Conservation (phyloP, 495 filamentous ascomycete species). For the Trichoderma erinaceum region DNA sequence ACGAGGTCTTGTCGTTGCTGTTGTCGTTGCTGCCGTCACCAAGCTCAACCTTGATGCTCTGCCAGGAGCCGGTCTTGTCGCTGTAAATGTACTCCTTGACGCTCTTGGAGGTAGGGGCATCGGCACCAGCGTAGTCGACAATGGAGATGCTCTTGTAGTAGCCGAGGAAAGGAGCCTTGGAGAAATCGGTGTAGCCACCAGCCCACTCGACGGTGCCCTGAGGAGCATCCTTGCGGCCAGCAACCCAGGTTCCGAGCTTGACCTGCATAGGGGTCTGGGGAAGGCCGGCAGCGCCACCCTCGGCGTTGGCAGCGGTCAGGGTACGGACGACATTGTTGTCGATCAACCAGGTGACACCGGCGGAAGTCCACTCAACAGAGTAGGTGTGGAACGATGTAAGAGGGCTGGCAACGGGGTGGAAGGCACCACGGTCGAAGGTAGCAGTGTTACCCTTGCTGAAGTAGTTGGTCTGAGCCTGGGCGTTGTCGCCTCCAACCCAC, state of each 20-base stretch:
- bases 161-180: constrained; percentile 73
- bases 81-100: constrained; percentile 67
- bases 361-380: constrained; percentile 75
- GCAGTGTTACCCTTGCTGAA: constrained; percentile 83
- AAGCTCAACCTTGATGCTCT: constrained; percentile 68
- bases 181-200: constrained; percentile 72
- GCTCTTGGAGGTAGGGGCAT: constrained; percentile 51
- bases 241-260: constrained; percentile 83
- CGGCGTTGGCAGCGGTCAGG: constrained; percentile 52
- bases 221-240: constrained; percentile 61
- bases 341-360: constrained; percentile 75
- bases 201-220: constrained; percentile 85
- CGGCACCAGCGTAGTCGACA: constrained; percentile 83
- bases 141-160: constrained; percentile 73
- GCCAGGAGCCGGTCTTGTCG: constrained; percentile 64
- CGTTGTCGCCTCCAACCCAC: constrained; percentile 57
- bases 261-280: constrained; percentile 89
- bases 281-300: constrained; percentile 58
- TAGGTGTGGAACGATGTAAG: constrained; percentile 68
- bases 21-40: constrained; percentile 63
- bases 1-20: constrained; percentile 13
- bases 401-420: constrained; percentile 50
- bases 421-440: constrained; percentile 64
- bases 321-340: constrained; percentile 67
- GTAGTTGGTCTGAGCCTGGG: constrained; percentile 80